Evolutionary conservation across 352 stramenopile genomes (phyloP).

Genomic region (Phytopythium boreale): DNA sequence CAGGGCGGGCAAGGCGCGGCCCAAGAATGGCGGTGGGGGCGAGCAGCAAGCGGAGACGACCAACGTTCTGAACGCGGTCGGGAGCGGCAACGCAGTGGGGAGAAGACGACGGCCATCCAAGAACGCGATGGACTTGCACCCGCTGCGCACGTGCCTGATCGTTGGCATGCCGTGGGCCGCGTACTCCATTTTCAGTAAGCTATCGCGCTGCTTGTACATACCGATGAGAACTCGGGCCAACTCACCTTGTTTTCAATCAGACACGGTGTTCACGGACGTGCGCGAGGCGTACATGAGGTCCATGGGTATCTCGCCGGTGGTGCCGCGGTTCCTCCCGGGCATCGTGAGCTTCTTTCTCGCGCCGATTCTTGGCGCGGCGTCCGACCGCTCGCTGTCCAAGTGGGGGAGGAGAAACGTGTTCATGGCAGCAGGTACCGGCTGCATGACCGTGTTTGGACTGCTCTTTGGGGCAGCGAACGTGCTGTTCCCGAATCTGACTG

Average conservation of each 20-base stretch:
- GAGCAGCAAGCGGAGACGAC: not conserved
- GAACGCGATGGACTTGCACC: conserved; percentile 13
- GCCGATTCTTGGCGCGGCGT: conserved; percentile 67
- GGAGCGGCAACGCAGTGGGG: not conserved
- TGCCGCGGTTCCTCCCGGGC: conserved; percentile 60
- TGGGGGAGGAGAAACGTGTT: conserved; percentile 72
- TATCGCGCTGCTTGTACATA: not conserved
- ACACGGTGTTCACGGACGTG: conserved; percentile 71
- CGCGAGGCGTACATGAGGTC: conserved; percentile 66
- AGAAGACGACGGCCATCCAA: not conserved
- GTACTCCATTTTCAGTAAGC: conserved; percentile 67
- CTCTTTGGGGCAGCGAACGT: conserved; percentile 65
- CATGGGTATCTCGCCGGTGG: conserved; percentile 56
- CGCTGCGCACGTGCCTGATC: conserved; percentile 61
- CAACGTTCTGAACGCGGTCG: no score
- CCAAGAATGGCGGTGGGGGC: no score
- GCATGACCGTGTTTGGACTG: conserved; percentile 47
- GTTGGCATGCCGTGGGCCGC: conserved; percentile 71
- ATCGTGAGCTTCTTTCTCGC: conserved; percentile 65
- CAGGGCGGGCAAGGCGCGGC: not conserved
- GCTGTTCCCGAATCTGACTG: conserved; percentile 45
- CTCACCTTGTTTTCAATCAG: conserved; percentile 16
- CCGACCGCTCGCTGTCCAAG: conserved; percentile 67
- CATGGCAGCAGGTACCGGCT: conserved; percentile 41
- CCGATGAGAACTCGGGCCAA: not conserved